These are phyloP conservation scores for Sugiyamaella neomexicana DNA, from an alignment of 1,139 yeast genomes.

Conservation along the genomic window DNA sequence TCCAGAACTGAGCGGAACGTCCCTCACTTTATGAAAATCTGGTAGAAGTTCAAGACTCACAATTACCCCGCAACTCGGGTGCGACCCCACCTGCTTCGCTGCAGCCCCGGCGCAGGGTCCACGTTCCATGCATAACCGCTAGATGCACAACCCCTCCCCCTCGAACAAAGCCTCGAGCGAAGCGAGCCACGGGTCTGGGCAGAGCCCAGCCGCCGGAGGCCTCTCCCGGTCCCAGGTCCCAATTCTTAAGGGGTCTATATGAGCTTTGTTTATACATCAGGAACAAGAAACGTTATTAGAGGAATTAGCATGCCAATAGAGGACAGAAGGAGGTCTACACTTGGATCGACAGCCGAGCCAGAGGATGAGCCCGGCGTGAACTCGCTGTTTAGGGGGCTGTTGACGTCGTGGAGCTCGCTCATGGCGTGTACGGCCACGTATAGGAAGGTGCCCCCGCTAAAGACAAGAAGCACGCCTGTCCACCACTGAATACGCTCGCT, in stretches of 20 bases:
- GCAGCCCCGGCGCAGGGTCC: too few relatives aligned
- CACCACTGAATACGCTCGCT: constrained; percentile 41
- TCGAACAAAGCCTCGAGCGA: too few relatives aligned
- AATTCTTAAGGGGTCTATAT: not conserved
- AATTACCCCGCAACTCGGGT: too few relatives aligned
- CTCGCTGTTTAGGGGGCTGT: constrained; percentile 17
- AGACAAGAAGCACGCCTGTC: constrained; percentile 55
- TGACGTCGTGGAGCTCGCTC: constrained; percentile 39
- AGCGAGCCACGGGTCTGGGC: not conserved
- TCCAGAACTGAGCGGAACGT: too few relatives aligned
- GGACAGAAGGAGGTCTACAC: constrained; percentile 28
- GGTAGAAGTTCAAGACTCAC: too few relatives aligned
- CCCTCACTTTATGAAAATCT: too few relatives aligned
- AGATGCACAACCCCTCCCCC: too few relatives aligned
- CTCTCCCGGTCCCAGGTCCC: too few relatives aligned
- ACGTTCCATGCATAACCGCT: too few relatives aligned
- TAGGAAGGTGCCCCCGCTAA: constrained; percentile 72
- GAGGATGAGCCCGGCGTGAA: not conserved
- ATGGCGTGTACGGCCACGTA: constrained; percentile 69
- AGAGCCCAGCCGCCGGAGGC: not conserved
- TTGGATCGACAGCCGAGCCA: constrained; percentile 16
- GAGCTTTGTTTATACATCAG: constrained; percentile 29
- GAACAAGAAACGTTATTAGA: constrained; percentile 36
- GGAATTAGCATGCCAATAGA: constrained; percentile 40
- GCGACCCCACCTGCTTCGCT: too few relatives aligned